Conservation (phyloP, 2,329 filamentous ascomycete genomes). For the Colletotrichum phormii region DNA sequence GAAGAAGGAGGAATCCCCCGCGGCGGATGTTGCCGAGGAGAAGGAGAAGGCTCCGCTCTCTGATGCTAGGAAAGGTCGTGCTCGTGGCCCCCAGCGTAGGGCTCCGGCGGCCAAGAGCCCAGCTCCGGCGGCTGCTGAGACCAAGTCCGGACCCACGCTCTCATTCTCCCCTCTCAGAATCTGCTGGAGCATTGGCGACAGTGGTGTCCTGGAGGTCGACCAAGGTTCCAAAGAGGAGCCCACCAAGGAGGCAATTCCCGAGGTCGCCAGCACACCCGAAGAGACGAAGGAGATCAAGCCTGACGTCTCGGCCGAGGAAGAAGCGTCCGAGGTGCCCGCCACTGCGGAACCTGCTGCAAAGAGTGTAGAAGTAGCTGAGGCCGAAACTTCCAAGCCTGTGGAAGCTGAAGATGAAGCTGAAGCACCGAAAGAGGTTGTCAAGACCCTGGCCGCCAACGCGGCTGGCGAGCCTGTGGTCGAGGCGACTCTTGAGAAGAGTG, state of each 20-base stretch:
- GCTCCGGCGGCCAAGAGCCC: constrained; percentile 66
- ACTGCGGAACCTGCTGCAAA: not conserved
- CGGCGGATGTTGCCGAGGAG: constrained; percentile 31
- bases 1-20: constrained; percentile 55
- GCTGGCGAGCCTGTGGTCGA: constrained; percentile 58
- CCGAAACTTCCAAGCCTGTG: constrained; percentile 12
- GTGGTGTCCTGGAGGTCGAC: constrained; percentile 56
- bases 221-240: constrained; percentile 33
- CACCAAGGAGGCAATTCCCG: constrained; percentile 7
- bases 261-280: not conserved
- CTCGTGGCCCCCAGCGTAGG: constrained; percentile 86
- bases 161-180: constrained; percentile 60
- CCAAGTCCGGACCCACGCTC: constrained; percentile 49
- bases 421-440: constrained; percentile 38
- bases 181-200: constrained; percentile 65
- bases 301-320: not conserved
- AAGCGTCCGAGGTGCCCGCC: not conserved
- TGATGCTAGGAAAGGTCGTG: constrained; percentile 91
- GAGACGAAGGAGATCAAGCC: constrained; percentile 22
- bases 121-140: constrained; percentile 46
- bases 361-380: constrained; percentile 15
- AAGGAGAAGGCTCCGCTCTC: constrained; percentile 78
- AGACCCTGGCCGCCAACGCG: constrained; percentile 54
- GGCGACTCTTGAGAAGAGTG: constrained; percentile 49
- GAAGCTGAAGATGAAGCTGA: constrained; percentile 29